Evolutionary conservation across 495 filamentous ascomycete genomes (phyloP).

Genomic region (Neurospora sublineolata): DNA sequence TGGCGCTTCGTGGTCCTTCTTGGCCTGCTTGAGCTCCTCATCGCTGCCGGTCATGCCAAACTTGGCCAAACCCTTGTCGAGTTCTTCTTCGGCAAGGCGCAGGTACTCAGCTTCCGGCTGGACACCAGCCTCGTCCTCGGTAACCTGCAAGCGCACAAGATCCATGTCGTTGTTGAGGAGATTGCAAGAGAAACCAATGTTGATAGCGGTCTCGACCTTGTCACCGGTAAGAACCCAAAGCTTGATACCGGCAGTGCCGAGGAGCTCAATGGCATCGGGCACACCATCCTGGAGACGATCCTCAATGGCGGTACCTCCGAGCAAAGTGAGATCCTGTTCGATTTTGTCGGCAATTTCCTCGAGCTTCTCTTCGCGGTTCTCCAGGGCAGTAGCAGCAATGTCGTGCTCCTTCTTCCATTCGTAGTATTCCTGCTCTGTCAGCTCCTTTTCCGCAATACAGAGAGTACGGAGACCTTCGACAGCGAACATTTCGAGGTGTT

Average conservation of each 20-base stretch:
- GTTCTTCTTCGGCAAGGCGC: constrained; percentile 49
- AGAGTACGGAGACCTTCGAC: constrained; percentile 90
- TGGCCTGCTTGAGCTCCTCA: constrained; percentile 71
- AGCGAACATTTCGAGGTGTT: constrained; percentile 94
- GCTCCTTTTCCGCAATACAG: constrained; percentile 79
- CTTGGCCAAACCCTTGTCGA: constrained; percentile 58
- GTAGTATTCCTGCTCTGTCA: constrained; percentile 78
- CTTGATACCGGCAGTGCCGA: constrained; percentile 93
- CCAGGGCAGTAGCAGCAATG: constrained; percentile 69
- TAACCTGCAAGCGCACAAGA: constrained; percentile 77
- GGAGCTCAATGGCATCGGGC: constrained; percentile 86
- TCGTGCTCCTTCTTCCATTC: constrained; percentile 82
- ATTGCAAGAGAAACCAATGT: constrained; percentile 99
- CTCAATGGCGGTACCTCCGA: constrained; percentile 96
- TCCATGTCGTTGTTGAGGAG: constrained; percentile 97
- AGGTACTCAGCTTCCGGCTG: constrained; percentile 30
- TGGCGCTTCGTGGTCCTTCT: constrained; percentile 70
- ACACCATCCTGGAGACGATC: constrained; percentile 96
- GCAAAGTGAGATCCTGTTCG: constrained; percentile 75
- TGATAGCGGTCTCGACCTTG: constrained; percentile 98
- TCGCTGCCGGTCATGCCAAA: constrained; percentile 82
- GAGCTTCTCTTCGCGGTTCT: constrained; percentile 85
- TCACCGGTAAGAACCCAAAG: constrained; percentile 99
- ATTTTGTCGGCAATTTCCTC: constrained; percentile 83
- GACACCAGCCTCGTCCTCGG: constrained; percentile 48